These are phyloP conservation scores for Psilocybe azurescens DNA, from an alignment of 768 basidiomycete species.

Conservation along the genomic window DNA sequence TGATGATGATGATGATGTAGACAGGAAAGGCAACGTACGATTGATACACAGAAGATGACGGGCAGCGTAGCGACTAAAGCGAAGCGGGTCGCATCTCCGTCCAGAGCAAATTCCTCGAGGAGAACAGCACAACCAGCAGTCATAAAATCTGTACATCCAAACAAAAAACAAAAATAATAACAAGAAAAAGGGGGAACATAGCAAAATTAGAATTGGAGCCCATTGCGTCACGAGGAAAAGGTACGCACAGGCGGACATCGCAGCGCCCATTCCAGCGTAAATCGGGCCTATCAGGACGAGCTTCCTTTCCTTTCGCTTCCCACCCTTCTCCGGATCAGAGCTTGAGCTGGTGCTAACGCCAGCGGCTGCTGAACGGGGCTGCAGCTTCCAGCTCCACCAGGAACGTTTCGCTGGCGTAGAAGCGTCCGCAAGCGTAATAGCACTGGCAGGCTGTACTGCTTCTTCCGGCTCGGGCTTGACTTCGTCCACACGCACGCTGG, in stretches of 20 bases:
- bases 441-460: slow-evolving; percentile 5
- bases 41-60: slow-evolving; percentile 76
- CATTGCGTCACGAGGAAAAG: slow-evolving; percentile 7
- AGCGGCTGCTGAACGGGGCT: slow-evolving; percentile 28
- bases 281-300: slow-evolving; percentile 67
- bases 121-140: slow-evolving; percentile 64
- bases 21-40: slow-evolving; percentile 49
- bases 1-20: neutral
- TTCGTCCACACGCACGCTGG: slow-evolving; percentile 21
- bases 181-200: neutral
- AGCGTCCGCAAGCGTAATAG: neutral
- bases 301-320: slow-evolving; percentile 44
- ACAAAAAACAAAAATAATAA: neutral
- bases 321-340: slow-evolving; percentile 46
- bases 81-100: slow-evolving; percentile 67
- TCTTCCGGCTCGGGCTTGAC: slow-evolving; percentile 26
- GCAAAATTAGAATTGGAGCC: slow-evolving; percentile 17
- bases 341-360: slow-evolving; percentile 16
- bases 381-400: slow-evolving; percentile 55
- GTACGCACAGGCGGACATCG: slow-evolving; percentile 61
- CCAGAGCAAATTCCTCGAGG: slow-evolving; percentile 71
- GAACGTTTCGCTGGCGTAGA: slow-evolving; percentile 26
- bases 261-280: slow-evolving; percentile 73
- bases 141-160: slow-evolving; percentile 53
- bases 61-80: slow-evolving; percentile 69